Conservation (phyloP, 2,329 filamentous ascomycete species). For the Microsporum ferrugineum region DNA sequence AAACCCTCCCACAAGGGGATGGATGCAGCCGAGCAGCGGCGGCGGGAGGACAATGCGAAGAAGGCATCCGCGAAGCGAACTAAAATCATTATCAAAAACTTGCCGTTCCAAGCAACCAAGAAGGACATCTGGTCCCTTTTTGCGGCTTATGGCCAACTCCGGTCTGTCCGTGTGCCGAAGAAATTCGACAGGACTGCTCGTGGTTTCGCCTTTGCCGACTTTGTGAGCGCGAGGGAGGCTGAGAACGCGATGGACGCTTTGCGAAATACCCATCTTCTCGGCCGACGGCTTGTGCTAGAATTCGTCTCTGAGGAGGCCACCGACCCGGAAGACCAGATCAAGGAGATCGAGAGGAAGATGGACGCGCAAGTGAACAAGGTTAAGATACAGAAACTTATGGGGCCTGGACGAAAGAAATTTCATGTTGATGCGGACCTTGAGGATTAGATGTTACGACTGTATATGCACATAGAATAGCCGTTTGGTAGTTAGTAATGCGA, state of each 20-base stretch:
- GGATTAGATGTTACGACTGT: slow-evolving; percentile 34
- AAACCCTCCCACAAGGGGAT: slow-evolving; percentile 68
- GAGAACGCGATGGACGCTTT: slow-evolving; percentile 82
- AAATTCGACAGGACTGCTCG: slow-evolving; percentile 82
- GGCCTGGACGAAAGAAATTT: slow-evolving; percentile 72
- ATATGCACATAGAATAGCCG: background rate
- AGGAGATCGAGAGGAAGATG: slow-evolving; percentile 94
- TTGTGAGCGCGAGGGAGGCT: slow-evolving; percentile 81
- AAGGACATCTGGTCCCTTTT: slow-evolving; percentile 82
- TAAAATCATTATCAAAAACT: slow-evolving; percentile 95
- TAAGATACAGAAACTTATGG: slow-evolving; percentile 76
- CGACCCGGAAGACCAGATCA: slow-evolving; percentile 90
- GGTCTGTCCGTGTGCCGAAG: slow-evolving; percentile 85
- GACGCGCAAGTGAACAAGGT: slow-evolving; percentile 83
- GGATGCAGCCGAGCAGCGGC: slow-evolving; percentile 27
- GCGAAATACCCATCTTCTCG: slow-evolving; percentile 84
- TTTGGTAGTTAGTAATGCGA: background rate
- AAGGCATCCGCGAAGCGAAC: slow-evolving; percentile 65
- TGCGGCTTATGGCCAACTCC: slow-evolving; percentile 79
- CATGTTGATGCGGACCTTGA: slow-evolving; percentile 63
- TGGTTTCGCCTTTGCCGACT: slow-evolving; percentile 95
- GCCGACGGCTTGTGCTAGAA: slow-evolving; percentile 77
- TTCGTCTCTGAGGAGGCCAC: slow-evolving; percentile 80
- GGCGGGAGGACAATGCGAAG: slow-evolving; percentile 71
- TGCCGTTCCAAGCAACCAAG: slow-evolving; percentile 90